Base-by-base conservation (phyloP, 1,139 yeast species). In the Blastobotrys apis region DNA sequence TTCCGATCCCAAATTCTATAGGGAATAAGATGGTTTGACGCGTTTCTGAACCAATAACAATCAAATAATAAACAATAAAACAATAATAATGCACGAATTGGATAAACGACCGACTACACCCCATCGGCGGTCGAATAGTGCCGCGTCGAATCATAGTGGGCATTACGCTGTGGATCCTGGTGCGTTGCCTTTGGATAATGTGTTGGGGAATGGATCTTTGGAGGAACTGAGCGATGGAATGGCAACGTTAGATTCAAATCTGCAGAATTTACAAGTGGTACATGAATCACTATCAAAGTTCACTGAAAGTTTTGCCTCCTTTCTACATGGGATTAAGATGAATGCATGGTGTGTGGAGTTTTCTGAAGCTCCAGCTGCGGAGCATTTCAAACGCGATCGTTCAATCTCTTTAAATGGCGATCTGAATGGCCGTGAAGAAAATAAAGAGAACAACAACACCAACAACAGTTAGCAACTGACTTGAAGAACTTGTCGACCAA, bases 261-360 rank as follows among this genome's bases (percentile, higher is more conserved):
- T 80, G 67, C 68, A 69, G 38, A 69, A 72, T 45, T 59, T 79
- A 17, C 71, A 67, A 41, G 62, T 59, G 31, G 69, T 80, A 19
- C 82, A 80, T 56, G 71, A 74, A 42, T 71, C 75, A 3, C 61
- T 81, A 6, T 61, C 64, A 9, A 68, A 71, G 26, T 80, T 81
- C 60, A 80, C 79, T 54, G 86, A 81, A 57, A 73, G 81, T 12
- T 80, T 81, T 60, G 76, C 82, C 1, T 72, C 81, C 48, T 78
- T 81, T 47, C 58, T 80, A 47, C 80, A 80, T 53, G 84, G 86
- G 1, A 63, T 81, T 43, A 73, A 78, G 46, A 77, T 80, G 63
- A 79, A 82, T 45, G 81, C 83, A 63, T 81, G 84, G 78, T 79
- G 86, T 57, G 79, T 78, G 33, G 84, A 80, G 59, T 80, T 80